Base-by-base conservation (phyloP, 1,284 basidiomycete species). In the Clitocybe nebularis region DNA sequence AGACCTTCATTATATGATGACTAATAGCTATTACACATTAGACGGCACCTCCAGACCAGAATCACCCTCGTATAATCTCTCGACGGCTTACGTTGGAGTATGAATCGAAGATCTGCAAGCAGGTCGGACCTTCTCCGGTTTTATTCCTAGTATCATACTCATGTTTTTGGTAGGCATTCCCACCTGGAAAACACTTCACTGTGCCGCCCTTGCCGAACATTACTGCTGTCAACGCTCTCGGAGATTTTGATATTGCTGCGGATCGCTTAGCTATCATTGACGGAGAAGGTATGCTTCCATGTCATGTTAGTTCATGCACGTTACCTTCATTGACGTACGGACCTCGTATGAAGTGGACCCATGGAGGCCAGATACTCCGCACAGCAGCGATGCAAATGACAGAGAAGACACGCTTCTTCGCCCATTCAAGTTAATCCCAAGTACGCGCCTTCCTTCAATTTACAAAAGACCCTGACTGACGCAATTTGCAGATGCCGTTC, bases 361-460 rank as follows among this genome's bases (percentile, higher is more conserved):
- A 3, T 96, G 93, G 93, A 76, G 86, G 47, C 88, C 89, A 0
- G 84, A 82, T 47, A 87, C 93, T 1, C 90, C 92, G 0, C 90
- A 94, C 58, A 88, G 85, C 49, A 77, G 84, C 38, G 77, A 88
- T 39, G 92, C 92, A 0, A 64, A 70, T 4, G 68, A 75, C 33
- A 72, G 93, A 23, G 60, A 73, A 30, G 89, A 93, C 62, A 90
- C 89, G 0, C 62, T 84, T 9, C 53, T 79, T 13, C 71, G 77
- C 38, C 94, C 94, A 0, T 91, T 93, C 67, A 93, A 93, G 61
- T 55, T 95, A 39, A 97, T 98, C 46, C 82, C 82, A n/a, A 73
- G 89, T 89, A 52, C 29, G 80, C 68, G 19, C 8, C 28, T 34
- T 34, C 13, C 10, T 36, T 23, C 30, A 3, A 13, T 25, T 19